phyloP scores from a whole-genome alignment of 306 rosid species.

The Dalbergia cochinchinensis region DNA sequence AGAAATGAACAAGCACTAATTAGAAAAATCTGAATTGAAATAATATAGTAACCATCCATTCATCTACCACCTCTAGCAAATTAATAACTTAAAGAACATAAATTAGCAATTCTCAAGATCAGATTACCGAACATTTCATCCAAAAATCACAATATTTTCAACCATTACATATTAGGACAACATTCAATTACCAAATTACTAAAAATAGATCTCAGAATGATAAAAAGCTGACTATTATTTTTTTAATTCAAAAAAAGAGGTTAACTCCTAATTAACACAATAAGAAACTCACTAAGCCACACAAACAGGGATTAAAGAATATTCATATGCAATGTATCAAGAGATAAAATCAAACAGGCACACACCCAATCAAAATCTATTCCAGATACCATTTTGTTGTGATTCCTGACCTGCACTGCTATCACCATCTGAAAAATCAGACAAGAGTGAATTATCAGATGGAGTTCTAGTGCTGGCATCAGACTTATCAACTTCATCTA shows the following conservation, averaged over 20 bases:
- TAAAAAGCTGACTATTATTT: conserved; percentile 4
- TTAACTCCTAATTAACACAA: conserved; percentile 10
- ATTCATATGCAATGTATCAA: conserved; percentile 38
- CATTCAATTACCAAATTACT: conserved; percentile 21
- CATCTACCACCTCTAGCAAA: conserved; percentile 16
- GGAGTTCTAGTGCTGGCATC: conserved; percentile 71
- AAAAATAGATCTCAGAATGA: conserved; percentile 21
- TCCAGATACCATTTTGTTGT: conserved; percentile 49
- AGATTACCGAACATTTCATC: conserved; percentile 17
- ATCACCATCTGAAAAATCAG: conserved; percentile 75
- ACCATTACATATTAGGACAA: conserved; percentile 3
- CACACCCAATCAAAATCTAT: conserved; percentile 27
- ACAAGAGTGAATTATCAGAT: conserved; percentile 62
- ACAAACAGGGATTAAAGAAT: conserved; percentile 16
- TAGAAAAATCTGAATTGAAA: conserved; percentile 24
- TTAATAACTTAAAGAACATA: conserved; percentile 18
- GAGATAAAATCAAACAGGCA: conserved; percentile 23
- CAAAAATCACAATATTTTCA: conserved; percentile 26
- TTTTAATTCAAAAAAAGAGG: background rate
- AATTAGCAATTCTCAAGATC: background rate
- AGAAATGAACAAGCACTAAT: background rate
- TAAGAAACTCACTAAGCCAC: conserved; percentile 18
- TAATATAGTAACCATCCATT: background rate
- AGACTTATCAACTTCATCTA: conserved; percentile 49
- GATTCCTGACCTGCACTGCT: conserved; percentile 62